These are phyloP conservation scores for Colletotrichum somersetense DNA, from an alignment of 2,329 filamentous ascomycete genomes.

Conservation along the genomic window DNA sequence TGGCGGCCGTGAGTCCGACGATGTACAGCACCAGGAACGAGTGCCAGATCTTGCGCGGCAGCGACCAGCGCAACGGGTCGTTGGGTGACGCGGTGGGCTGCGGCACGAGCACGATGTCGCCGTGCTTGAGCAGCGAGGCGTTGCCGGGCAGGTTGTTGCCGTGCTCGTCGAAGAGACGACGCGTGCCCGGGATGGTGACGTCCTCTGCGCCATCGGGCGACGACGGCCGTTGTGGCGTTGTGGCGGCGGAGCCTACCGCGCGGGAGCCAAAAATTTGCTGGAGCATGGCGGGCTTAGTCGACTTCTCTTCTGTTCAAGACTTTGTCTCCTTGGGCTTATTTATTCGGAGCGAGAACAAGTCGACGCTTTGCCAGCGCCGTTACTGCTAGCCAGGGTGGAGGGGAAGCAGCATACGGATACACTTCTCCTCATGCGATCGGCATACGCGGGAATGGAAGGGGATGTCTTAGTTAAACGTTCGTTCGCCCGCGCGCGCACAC, in stretches of 20 bases:
- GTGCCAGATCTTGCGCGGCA: constrained; percentile 61
- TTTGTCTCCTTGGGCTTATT: constrained; percentile 17
- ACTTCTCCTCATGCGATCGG: neutral
- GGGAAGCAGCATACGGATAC: constrained; percentile 24
- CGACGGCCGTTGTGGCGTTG: neutral
- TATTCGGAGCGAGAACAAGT: constrained; percentile 6
- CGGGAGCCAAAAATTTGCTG: neutral
- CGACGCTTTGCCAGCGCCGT: constrained; percentile 39
- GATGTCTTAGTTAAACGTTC: neutral
- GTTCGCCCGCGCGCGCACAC: neutral
- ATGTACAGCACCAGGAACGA: constrained; percentile 65
- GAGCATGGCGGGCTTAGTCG: neutral
- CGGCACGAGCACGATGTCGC: constrained; percentile 65
- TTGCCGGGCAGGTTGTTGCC: constrained; percentile 25
- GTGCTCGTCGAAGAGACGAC: constrained; percentile 35
- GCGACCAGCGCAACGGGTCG: constrained; percentile 65
- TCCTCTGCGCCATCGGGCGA: constrained; percentile 15
- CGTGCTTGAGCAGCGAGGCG: constrained; percentile 44
- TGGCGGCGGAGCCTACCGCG: constrained; percentile 11
- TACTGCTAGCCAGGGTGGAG: constrained; percentile 14
- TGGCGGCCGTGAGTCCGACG: constrained; percentile 67
- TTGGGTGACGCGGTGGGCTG: constrained; percentile 65
- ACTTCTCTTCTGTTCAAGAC: neutral
- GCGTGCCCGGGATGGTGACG: constrained; percentile 37
- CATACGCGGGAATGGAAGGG: neutral